Percentiles rank a stretch among this genome's conserved stretches.
Evolutionary conservation across 2,329 filamentous ascomycete genomes (phyloP).

Genomic region (Penicillium expansum): DNA sequence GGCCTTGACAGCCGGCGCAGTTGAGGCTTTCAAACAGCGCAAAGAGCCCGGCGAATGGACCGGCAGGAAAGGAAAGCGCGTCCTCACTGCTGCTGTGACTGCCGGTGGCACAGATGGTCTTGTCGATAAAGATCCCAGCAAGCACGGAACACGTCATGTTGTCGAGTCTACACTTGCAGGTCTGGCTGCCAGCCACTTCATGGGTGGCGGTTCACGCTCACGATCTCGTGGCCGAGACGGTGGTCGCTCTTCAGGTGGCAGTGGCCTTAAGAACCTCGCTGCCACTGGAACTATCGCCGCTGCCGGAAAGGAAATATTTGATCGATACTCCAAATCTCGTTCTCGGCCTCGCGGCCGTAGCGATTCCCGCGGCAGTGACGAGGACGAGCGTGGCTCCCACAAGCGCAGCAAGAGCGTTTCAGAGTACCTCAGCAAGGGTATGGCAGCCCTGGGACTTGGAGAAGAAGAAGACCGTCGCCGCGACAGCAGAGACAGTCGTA

Average conservation of each 20-base stretch:
- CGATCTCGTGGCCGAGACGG: slow-evolving; percentile 65
- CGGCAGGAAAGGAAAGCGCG: slow-evolving; percentile 85
- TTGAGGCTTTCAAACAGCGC: slow-evolving; percentile 85
- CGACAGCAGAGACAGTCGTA: slow-evolving; percentile 18
- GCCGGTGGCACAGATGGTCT: slow-evolving; percentile 83
- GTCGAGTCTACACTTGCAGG: slow-evolving; percentile 86
- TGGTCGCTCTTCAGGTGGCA: slow-evolving; percentile 45
- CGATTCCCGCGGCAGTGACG: slow-evolving; percentile 48
- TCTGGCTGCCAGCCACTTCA: slow-evolving; percentile 77
- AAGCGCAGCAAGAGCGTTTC: slow-evolving; percentile 48
- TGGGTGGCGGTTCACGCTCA: slow-evolving; percentile 72
- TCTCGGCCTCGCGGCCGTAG: slow-evolving; percentile 40
- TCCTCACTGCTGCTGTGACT: slow-evolving; percentile 80
- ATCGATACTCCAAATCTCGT: slow-evolving; percentile 39
- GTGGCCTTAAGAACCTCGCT: slow-evolving; percentile 43
- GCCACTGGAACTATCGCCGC: slow-evolving; percentile 47
- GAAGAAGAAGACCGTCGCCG: slow-evolving; percentile 26
- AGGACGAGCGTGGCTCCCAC: slow-evolving; percentile 43
- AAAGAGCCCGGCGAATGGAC: slow-evolving; percentile 88
- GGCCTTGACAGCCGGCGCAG: slow-evolving; percentile 82
- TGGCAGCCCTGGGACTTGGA: slow-evolving; percentile 45
- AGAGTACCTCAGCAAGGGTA: slow-evolving; percentile 45
- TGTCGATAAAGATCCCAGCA: slow-evolving; percentile 64
- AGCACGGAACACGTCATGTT: slow-evolving; percentile 75
- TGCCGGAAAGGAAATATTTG: slow-evolving; percentile 48